Conservation (phyloP, 345 rosid species). For the Eucalyptus guilfoylei region DNA sequence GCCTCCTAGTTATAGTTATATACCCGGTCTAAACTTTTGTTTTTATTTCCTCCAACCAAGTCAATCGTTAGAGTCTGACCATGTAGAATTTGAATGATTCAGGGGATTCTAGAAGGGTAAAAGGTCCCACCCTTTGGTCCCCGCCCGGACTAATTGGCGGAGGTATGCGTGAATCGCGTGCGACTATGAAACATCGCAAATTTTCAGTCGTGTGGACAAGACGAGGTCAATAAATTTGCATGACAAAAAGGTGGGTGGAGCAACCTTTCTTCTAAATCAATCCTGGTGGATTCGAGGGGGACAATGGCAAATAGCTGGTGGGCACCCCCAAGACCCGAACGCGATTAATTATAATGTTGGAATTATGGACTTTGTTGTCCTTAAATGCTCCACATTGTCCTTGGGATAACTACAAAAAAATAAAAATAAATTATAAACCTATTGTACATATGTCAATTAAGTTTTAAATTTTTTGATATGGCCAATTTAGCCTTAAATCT, state of each 20-base stretch:
- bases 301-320: not conserved
- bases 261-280: not conserved
- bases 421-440: not conserved
- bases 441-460: accelerated
- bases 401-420: not conserved
- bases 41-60: not conserved
- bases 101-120: not conserved
- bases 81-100: not conserved
- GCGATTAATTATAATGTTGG: not conserved
- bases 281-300: not conserved
- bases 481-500: accelerated
- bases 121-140: not conserved
- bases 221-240: not conserved
- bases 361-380: not conserved
- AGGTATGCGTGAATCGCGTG: not conserved
- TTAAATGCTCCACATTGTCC: not conserved
- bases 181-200: not conserved
- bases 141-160: not conserved
- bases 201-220: not conserved
- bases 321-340: not conserved
- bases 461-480: not conserved
- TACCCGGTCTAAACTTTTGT: not conserved
- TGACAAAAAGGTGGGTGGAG: not conserved
- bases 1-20: not conserved
- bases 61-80: not conserved